Base-by-base conservation (phyloP, 2,329 filamentous ascomycete genomes). In the Drechslerella coelobrocha region DNA sequence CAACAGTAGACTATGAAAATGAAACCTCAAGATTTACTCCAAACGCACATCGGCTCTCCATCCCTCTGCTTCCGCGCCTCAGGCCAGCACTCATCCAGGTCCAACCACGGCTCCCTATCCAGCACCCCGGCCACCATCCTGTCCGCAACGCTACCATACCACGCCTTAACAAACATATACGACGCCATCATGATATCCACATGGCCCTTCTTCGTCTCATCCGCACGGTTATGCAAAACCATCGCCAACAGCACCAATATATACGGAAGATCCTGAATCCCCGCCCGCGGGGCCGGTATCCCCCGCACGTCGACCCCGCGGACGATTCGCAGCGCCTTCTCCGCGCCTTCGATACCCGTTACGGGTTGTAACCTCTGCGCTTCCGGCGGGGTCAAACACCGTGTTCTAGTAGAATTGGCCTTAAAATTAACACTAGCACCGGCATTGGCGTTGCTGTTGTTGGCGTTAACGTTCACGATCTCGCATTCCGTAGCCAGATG, bases 401-500 rank as follows among this genome's bases (percentile, higher is more conserved):
- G n/a, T n/a, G n/a, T n/a, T n/a, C n/a, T n/a, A n/a, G n/a, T n/a
- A n/a, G n/a, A n/a, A n/a, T n/a, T n/a, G n/a, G n/a, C n/a, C n/a
- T n/a, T n/a, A n/a, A n/a, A n/a, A n/a, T n/a, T n/a, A n/a, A n/a
- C n/a, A n/a, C n/a, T n/a, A n/a, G n/a, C n/a, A n/a, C n/a, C n/a
- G n/a, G n/a, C n/a, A n/a, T n/a, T n/a, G n/a, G n/a, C n/a, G n/a
- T n/a, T n/a, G n/a, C n/a, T n/a, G n/a, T n/a, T 12, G 17, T 27
- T 34, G 39, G 27, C 34, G 37, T 51, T 19, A n/a, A n/a, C n/a
- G n/a, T 47, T 19, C 5, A 61, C 50, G 9, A 68, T 43, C 21
- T 56, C n/a, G 63, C 50, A 68, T 43, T 68, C 63, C 2, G 45
- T 68, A 24, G 56, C 63, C 12, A 68, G 63, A 17, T 61, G 55